phyloP scores from a whole-genome alignment of 2,329 filamentous ascomycete species.

The Ascochyta fabae region DNA sequence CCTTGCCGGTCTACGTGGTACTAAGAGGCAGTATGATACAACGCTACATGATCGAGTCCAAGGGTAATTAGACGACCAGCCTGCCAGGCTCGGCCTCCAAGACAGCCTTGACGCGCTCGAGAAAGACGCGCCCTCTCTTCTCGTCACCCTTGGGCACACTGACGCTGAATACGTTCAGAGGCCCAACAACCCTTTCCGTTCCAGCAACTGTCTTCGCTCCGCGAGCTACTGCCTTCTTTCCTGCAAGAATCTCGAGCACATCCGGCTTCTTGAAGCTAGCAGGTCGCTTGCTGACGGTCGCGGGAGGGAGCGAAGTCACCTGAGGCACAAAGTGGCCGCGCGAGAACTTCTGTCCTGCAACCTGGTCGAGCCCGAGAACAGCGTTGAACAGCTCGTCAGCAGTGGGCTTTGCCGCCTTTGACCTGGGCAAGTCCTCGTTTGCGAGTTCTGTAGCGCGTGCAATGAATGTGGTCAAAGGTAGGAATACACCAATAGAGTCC shows the following conservation, averaged over 20 bases:
- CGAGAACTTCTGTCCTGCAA: constrained; percentile 53
- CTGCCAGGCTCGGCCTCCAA: constrained; percentile 57
- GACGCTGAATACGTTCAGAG: constrained; percentile 81
- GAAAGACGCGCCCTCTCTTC: constrained; percentile 78
- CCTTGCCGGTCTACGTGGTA: constrained; percentile 9
- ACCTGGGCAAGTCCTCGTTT: constrained; percentile 81
- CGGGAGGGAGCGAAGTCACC: constrained; percentile 59
- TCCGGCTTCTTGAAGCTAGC: constrained; percentile 65
- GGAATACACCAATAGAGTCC: constrained; percentile 75
- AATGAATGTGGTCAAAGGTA: constrained; percentile 88
- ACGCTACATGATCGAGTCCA: constrained; percentile 24
- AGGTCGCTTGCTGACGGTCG: constrained; percentile 39
- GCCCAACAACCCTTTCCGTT: constrained; percentile 50
- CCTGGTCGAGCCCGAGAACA: constrained; percentile 73
- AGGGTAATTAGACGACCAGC: constrained; percentile 42
- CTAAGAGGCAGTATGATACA: constrained; percentile 37
- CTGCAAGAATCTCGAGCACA: constrained; percentile 78
- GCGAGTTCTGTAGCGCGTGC: constrained; percentile 83
- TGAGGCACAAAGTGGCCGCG: constrained; percentile 75
- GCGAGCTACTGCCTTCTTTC: constrained; percentile 38
- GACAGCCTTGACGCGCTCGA: constrained; percentile 84
- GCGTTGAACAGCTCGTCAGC: constrained; percentile 88
- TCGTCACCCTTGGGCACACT: constrained; percentile 81
- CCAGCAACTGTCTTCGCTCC: constrained; percentile 41
- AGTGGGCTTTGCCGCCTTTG: constrained; percentile 68